These are phyloP conservation scores for Lodderomyces beijingensis DNA, from an alignment of 1,139 yeast genomes.

Conservation along the genomic window DNA sequence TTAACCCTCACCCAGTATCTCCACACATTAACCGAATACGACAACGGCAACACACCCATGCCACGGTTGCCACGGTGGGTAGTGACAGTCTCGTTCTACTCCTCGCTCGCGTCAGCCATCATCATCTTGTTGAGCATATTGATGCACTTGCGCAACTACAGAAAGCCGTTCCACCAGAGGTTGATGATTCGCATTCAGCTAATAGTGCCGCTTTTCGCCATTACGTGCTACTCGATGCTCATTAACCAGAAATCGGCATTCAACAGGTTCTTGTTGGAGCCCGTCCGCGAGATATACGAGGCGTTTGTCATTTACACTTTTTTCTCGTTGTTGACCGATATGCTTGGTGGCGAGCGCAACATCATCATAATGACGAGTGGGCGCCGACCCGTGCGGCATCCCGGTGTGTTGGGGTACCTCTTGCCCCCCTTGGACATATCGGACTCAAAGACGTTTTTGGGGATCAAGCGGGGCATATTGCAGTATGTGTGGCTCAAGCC, in stretches of 20 bases:
- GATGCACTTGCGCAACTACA: conserved; percentile 54
- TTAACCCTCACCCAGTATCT: too few relatives aligned
- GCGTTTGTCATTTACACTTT: conserved; percentile 95
- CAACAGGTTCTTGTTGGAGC: conserved; percentile 56
- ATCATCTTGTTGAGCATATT: conserved; percentile 29
- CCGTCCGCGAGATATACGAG: conserved; percentile 85
- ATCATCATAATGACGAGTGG: conserved; percentile 75
- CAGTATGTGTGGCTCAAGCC: conserved; percentile 98
- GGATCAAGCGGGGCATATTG: conserved; percentile 77
- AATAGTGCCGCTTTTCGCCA: conserved; percentile 56
- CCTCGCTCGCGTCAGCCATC: conserved; percentile 28
- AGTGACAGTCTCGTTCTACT: conserved; percentile 27
- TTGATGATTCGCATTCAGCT: conserved; percentile 76
- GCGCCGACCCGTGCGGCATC: conserved; percentile 68
- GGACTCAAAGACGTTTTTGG: conserved; percentile 75
- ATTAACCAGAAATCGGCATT: conserved; percentile 33
- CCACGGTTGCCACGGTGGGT: conserved; percentile 32
- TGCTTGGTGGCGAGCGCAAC: conserved; percentile 88
- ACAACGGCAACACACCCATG: conserved; percentile 1
- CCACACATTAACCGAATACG: too few relatives aligned
- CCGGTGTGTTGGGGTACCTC: conserved; percentile 50
- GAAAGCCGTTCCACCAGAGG: conserved; percentile 88
- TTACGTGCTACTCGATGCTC: conserved; percentile 51
- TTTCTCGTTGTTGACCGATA: conserved; percentile 72
- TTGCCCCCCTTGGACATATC: conserved; percentile 70